These are phyloP conservation scores for Mimosa pudica DNA, from an alignment of 306 rosid species.

Conservation along the genomic window DNA sequence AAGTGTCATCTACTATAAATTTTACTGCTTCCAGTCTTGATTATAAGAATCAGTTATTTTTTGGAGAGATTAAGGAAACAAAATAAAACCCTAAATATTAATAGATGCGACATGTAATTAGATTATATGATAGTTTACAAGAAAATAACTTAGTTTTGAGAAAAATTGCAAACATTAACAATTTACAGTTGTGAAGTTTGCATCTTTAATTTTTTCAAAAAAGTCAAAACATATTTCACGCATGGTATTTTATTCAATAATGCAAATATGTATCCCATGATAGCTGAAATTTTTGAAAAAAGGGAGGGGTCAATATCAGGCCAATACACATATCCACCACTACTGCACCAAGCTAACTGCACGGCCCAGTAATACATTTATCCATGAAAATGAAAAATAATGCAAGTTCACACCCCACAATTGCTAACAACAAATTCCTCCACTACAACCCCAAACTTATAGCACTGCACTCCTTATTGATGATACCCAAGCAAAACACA, in stretches of 20 bases:
- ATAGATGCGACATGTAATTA: no score
- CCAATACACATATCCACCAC: slow-evolving; percentile 19
- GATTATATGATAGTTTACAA: no score
- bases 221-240: neutral
- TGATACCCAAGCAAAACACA: slow-evolving; percentile 9
- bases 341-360: neutral
- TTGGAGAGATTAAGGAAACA: no score
- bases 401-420: neutral
- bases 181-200: no score
- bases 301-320: slow-evolving; percentile 17
- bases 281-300: neutral
- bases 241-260: neutral
- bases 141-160: no score
- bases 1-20: neutral
- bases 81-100: no score
- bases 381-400: neutral
- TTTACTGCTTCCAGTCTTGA: neutral
- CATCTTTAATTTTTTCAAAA: no score
- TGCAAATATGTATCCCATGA: slow-evolving; percentile 9
- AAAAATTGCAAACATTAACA: no score
- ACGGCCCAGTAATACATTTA: neutral
- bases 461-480: slow-evolving; percentile 16
- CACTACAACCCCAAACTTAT: slow-evolving; percentile 1
- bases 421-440: neutral
- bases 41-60: no score